Evolutionary conservation across 352 stramenopile species (phyloP).

Genomic region (Pythium dissimile): DNA sequence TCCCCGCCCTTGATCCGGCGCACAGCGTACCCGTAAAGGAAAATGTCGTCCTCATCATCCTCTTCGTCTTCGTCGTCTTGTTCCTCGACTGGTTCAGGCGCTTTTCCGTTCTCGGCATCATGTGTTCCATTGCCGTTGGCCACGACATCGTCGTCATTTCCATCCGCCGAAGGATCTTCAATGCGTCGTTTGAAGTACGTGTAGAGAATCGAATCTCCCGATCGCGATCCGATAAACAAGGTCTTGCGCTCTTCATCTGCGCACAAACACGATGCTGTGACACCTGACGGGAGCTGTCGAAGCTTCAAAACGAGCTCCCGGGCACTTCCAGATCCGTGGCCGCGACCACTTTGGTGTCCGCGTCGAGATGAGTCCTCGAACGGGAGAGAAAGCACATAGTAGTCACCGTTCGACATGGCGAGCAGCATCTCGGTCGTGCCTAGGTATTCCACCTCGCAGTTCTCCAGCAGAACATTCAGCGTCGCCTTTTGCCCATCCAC

Average conservation of each 20-base stretch:
- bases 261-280: constrained; percentile 55
- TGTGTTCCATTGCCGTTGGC: constrained; percentile 17
- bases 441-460: constrained; percentile 68
- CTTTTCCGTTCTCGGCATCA: constrained; percentile 21
- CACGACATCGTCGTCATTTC: constrained; percentile 36
- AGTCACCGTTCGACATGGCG: constrained; percentile 47
- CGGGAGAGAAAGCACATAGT: constrained; percentile 62
- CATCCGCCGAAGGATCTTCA: constrained; percentile 4
- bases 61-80: constrained; percentile 58
- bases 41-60: constrained; percentile 58
- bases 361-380: constrained; percentile 49
- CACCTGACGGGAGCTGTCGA: constrained; percentile 42
- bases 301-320: constrained; percentile 41
- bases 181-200: constrained; percentile 29
- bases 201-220: constrained; percentile 75
- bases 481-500: constrained; percentile 38
- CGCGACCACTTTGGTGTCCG: constrained; percentile 28
- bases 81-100: constrained; percentile 45
- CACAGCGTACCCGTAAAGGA: constrained; percentile 55
- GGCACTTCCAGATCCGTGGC: constrained; percentile 1
- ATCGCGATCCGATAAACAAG: constrained; percentile 78
- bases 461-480: constrained; percentile 61
- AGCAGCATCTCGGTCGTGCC: constrained; percentile 70
- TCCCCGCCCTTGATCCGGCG: constrained; percentile 13
- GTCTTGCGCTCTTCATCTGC: constrained; percentile 61